These are phyloP conservation scores for Gonium pectorale DNA, from an alignment of 139 green algal species.

Conservation along the genomic window DNA sequence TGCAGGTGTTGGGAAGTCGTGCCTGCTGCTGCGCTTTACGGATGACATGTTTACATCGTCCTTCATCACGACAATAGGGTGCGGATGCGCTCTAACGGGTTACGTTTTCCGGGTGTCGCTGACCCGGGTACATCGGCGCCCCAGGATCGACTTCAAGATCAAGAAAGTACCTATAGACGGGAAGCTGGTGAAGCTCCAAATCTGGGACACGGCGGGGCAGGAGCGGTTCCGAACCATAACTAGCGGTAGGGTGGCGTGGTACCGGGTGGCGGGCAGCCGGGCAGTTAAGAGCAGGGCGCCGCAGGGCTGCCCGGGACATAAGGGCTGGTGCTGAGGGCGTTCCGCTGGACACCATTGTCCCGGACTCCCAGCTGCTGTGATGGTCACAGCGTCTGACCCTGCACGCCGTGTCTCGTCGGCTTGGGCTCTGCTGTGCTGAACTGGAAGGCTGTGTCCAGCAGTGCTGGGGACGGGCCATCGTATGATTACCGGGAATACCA, in stretches of 20 bases:
- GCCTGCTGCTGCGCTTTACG: slow-evolving; percentile 94
- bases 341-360: too few species aligned
- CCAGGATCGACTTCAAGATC: slow-evolving; percentile 99
- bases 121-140: not conserved
- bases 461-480: too few species aligned
- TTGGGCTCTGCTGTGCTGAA: too few species aligned
- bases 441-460: too few species aligned
- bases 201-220: slow-evolving; percentile 99
- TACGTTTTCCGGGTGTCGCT: not conserved
- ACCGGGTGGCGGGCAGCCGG: not conserved
- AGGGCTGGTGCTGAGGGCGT: too few species aligned
- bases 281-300: not conserved
- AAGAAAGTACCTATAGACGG: slow-evolving; percentile 95
- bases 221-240: slow-evolving; percentile 97
- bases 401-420: too few species aligned
- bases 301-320: too few species aligned
- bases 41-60: slow-evolving; percentile 96
- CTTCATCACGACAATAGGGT: slow-evolving; percentile 99
- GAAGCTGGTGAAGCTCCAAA: slow-evolving; percentile 97
- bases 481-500: not conserved
- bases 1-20: slow-evolving; percentile 97
- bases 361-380: too few species aligned
- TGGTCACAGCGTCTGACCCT: too few species aligned
- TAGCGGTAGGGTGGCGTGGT: too few species aligned
- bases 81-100: not conserved